Evolutionary conservation across 2,329 filamentous ascomycete species (phyloP).

Genomic region (Aotearoamyces nothofagi): DNA sequence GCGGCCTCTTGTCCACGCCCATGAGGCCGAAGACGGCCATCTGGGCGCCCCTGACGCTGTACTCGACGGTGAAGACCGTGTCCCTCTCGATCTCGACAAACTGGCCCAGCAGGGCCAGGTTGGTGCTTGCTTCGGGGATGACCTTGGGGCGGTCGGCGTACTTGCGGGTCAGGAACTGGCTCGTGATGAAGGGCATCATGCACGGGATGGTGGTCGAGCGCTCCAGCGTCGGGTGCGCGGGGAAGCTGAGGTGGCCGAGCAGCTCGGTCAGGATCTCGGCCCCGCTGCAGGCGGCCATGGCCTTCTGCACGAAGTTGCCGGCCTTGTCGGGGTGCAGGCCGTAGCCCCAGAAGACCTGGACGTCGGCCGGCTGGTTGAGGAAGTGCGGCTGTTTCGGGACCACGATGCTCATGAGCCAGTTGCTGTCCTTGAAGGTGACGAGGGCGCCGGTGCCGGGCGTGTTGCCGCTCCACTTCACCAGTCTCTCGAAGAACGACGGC

Average conservation of each 20-base stretch:
- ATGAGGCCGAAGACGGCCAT: conserved; percentile 21
- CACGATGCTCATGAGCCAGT: conserved; percentile 25
- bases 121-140: conserved; percentile 21
- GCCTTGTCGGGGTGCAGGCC: conserved; percentile 21
- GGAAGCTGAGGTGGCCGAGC: conserved; percentile 23
- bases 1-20: conserved; percentile 15
- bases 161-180: conserved; percentile 21
- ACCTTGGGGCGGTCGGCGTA: conserved; percentile 23
- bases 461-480: conserved; percentile 18
- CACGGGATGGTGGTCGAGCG: conserved; percentile 21
- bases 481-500: conserved; percentile 16
- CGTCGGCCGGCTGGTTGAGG: conserved; percentile 19
- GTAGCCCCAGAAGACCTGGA: conserved; percentile 25
- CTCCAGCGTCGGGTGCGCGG: conserved; percentile 14
- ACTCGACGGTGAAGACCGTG: conserved; percentile 24
- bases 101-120: conserved; percentile 25
- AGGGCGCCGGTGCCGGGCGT: conserved; percentile 20
- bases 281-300: conserved; percentile 25
- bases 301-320: conserved; percentile 24
- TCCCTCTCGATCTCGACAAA: conserved; percentile 25
- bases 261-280: conserved; percentile 24
- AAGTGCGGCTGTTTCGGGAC: conserved; percentile 27
- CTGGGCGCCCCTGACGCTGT: conserved; percentile 21
- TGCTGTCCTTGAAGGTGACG: conserved; percentile 23
- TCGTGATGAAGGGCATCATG: conserved; percentile 25